These are phyloP conservation scores for Raddia guianensis DNA, from an alignment of 176 grass and related monocot species.

Conservation along the genomic window DNA sequence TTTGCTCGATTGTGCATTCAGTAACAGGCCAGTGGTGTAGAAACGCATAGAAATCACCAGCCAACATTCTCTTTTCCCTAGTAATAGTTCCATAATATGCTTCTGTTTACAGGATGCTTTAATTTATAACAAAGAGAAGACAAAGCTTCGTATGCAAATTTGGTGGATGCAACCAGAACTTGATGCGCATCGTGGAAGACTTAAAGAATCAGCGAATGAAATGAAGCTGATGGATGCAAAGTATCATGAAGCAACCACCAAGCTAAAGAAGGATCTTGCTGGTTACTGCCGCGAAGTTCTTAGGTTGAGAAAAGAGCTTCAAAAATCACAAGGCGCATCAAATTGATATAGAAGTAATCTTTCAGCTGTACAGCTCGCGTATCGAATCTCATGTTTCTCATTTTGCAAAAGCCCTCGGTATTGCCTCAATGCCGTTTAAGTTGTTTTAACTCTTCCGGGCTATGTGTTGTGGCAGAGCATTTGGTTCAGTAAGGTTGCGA, in stretches of 20 bases:
- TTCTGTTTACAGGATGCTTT: slow-evolving; percentile 53
- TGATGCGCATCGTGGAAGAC: slow-evolving; percentile 57
- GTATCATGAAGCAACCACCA: slow-evolving; percentile 62
- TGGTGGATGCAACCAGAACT: slow-evolving; percentile 50
- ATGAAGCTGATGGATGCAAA: slow-evolving; percentile 58
- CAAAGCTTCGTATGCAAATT: slow-evolving; percentile 51
- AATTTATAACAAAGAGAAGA: slow-evolving; percentile 60
- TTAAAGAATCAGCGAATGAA: slow-evolving; percentile 50
- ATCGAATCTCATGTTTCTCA: neutral
- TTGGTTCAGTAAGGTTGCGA: neutral
- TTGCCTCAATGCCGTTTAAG: slow-evolving; percentile 21
- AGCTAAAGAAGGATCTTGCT: slow-evolving; percentile 69
- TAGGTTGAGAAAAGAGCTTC: slow-evolving; percentile 67
- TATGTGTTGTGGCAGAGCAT: neutral
- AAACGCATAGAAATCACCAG: neutral
- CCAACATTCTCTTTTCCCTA: neutral
- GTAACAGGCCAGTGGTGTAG: neutral
- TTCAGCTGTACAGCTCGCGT: neutral
- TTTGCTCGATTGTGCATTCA: neutral
- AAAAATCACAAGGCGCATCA: slow-evolving; percentile 12
- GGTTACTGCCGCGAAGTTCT: slow-evolving; percentile 60
- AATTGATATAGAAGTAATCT: slow-evolving; percentile 9
- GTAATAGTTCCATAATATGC: neutral
- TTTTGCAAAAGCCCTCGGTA: neutral
- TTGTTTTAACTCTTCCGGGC: neutral